Evolutionary conservation across 2,329 filamentous ascomycete species (phyloP), one percentile per base, ranked within the genome.

Genomic region (Fusarium subtropicale): DNA sequence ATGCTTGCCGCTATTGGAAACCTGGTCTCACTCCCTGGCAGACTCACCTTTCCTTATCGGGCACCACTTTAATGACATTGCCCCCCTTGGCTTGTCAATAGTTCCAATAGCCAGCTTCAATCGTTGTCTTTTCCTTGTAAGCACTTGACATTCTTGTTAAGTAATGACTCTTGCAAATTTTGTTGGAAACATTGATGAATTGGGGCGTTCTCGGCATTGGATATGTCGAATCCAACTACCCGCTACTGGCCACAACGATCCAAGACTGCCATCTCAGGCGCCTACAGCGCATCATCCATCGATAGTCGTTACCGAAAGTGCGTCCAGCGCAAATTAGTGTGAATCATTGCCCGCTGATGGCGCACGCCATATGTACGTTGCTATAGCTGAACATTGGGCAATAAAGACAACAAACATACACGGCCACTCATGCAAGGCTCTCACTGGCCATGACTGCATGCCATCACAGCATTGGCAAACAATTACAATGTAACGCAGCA

Each of bases 1-100:
- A 64, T 64, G 58, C 55, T 68, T 68, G 63, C 67, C 63, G 52
- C 67, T 71, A 68, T 61, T 68, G 64, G 55, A 63, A 70, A 60
- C 34, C 46, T 64, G 46, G 64, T 24, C 33, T 57, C 20, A 28
- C 48, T 56, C 22, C 28, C 41, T 61, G 30, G 52, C 22, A 30
- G 38, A 13, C 9, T 38, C 47, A 33, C 67, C 67, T 68, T 70
- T 47, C 67, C 67, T 28, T 5, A 65, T 71, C 46, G 36, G 55
- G 68, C 31, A 56, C 22, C 22, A 60, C 63, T 68, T 70, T 60
- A 70, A 68, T 70, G 55, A 70, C 54, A 36, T 60, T 41, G 67
- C 65, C 65, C 51, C 56, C 47, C 57, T 62, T 66, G 44, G 63
- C 39, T 39, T 54, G 42, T 60, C 44, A 54, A 71, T 70, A 71